phyloP scores from a whole-genome alignment of 148 eudicot species.

The Rhododendron williamsianum region DNA sequence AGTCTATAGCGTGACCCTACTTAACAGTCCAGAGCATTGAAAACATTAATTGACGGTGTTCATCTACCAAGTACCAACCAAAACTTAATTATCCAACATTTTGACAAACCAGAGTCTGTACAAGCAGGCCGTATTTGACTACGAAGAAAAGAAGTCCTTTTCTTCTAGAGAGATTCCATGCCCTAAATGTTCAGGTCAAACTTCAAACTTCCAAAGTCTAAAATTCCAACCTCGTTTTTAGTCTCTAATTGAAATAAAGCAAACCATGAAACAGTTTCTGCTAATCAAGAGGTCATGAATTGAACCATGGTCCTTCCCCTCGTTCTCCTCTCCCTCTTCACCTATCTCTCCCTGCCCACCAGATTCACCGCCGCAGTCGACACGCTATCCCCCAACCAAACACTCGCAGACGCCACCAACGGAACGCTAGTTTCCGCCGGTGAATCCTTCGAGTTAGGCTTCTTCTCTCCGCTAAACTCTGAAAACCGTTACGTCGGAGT shows the following conservation, averaged over 20 bases:
- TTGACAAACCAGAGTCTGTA: no score
- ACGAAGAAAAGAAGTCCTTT: no score
- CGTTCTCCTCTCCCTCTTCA: slow-evolving; percentile 7
- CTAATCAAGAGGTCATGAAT: neutral
- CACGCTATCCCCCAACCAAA: slow-evolving; percentile 7
- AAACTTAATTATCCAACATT: no score
- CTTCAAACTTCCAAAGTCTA: neutral
- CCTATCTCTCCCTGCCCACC: slow-evolving; percentile 7
- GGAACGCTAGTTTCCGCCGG: slow-evolving; percentile 16
- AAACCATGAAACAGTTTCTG: neutral
- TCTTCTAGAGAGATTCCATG: no score
- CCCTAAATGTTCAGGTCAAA: no score
- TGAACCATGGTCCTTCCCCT: slow-evolving; percentile 13
- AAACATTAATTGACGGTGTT: no score
- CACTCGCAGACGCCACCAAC: slow-evolving; percentile 3
- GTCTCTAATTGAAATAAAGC: neutral
- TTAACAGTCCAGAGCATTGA: no score
- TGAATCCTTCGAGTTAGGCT: slow-evolving; percentile 25
- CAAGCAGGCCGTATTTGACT: no score
- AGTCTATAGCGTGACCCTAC: no score
- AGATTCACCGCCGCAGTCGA: neutral
- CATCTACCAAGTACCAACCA: no score
- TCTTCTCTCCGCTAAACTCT: slow-evolving; percentile 26
- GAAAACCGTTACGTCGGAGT: slow-evolving; percentile 24
- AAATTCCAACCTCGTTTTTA: neutral